Base-by-base conservation (phyloP, 108 stramenopile genomes). In the Poteriospumella lacustris region DNA sequence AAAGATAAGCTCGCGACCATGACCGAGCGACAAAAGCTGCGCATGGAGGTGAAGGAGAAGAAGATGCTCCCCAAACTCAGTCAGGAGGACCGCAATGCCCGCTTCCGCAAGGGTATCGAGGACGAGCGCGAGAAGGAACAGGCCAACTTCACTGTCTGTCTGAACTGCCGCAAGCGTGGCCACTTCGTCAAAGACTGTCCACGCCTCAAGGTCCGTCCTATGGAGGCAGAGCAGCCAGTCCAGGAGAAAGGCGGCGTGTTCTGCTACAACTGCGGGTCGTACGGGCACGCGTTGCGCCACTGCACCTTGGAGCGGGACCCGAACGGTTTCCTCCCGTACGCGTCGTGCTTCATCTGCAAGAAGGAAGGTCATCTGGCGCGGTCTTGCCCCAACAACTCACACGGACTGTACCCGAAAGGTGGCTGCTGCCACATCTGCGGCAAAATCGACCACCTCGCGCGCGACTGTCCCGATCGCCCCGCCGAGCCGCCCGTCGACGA, bases 341-440 rank as follows among this genome's bases (percentile, higher is more conserved):
- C 85, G 28, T 58, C 67, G 39, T 85, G 85, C 72, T 85, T 85
- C 75, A 80, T 85, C 33, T 85, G 85, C 79, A 78, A 81, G 70
- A 68, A 79, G 41, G 58, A 78, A 68, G 85, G 85, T 0, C 85
- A 85, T 36, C 59, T 85, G 26, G 75, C 83, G 73, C 60, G 81
- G 12, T 43, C 76, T 73, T 85, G 85, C 78, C 68, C 78, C 39
- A 70, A 82, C 41, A 85, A 85, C 42, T 82, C 81, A 38, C 80
- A 84, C n/a, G 85, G 85, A 39, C 42, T 85, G 15, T 85, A 85
- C 47, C 85, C 85, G 44, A 85, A 84, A 58, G 85, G 85, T 0
- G 85, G 85, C 41, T 82, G 76, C 42, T 85, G 85, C 78, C 78
- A 78, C 39, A 68, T 62, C 28, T 78, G 78, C 43, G 34, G 41